Conservation (phyloP, 164 flowering plant genomes). For the Magnolia sinica region DNA sequence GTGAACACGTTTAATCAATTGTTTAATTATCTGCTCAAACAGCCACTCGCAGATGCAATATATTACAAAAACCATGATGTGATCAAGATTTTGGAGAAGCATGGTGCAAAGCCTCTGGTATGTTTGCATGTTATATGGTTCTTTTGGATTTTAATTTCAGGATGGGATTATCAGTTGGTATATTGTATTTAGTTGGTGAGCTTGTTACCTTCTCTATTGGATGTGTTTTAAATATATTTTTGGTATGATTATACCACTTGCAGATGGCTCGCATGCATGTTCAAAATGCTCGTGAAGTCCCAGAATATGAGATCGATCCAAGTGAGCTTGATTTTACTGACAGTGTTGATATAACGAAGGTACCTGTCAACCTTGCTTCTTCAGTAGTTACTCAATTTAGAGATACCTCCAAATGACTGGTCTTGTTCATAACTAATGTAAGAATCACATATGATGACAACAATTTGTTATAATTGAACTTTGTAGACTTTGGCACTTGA, state of each 20-base stretch:
- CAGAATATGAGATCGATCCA: slow-evolving; percentile 88
- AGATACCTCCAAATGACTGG: background rate
- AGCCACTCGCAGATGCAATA: slow-evolving; percentile 99
- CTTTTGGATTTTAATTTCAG: background rate
- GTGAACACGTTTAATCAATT: background rate
- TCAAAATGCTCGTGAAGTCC: slow-evolving; percentile 69
- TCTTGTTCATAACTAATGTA: background rate
- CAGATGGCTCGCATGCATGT: slow-evolving; percentile 98
- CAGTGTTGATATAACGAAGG: slow-evolving; percentile 79
- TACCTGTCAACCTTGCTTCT: slow-evolving; percentile 14
- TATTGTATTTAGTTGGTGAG: too few relatives aligned
- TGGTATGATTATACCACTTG: slow-evolving; percentile 6
- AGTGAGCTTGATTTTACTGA: slow-evolving; percentile 74
- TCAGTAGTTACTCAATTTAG: background rate
- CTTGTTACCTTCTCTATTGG: too few relatives aligned
- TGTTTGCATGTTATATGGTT: slow-evolving; percentile 13
- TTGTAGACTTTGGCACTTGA: background rate
- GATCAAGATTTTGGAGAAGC: slow-evolving; percentile 77
- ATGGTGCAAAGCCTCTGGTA: slow-evolving; percentile 87
- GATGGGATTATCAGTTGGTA: background rate
- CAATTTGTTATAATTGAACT: background rate
- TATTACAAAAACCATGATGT: slow-evolving; percentile 76
- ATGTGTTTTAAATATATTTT: background rate
- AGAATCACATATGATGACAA: background rate
- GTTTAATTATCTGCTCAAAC: slow-evolving; percentile 12